Conservation (phyloP, 306 rosid species). For the Sophora flavescens region DNA sequence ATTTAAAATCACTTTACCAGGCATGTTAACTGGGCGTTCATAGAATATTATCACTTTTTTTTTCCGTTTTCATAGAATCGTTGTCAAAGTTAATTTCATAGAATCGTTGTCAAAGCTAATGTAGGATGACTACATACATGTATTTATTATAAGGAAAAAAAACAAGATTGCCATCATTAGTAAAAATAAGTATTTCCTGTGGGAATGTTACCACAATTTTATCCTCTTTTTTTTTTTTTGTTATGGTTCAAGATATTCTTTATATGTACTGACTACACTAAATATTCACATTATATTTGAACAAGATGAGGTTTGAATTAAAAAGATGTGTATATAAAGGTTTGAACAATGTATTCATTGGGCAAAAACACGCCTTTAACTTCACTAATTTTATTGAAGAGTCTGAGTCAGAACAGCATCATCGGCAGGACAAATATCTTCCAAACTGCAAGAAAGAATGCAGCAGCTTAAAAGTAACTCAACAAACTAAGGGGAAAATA, state of each 20-base stretch:
- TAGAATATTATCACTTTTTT: not conserved
- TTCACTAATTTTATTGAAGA: not conserved
- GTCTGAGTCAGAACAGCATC: conserved; percentile 35
- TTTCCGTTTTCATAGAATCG: not conserved
- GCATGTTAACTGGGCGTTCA: too few relatives aligned
- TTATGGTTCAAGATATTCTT: not conserved
- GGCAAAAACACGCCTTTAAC: conserved; percentile 9
- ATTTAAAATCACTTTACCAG: too few relatives aligned
- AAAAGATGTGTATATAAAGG: not conserved
- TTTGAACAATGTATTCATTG: not conserved
- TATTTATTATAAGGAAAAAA: not conserved
- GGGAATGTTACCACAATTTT: not conserved
- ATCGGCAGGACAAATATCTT: conserved; percentile 74
- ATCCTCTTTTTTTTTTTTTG: not conserved
- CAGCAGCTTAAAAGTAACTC: conserved; percentile 4
- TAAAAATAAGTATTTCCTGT: not conserved
- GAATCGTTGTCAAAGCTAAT: not conserved
- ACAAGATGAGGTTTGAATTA: not conserved
- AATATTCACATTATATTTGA: not conserved
- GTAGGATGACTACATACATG: not conserved
- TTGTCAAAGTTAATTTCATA: too few relatives aligned
- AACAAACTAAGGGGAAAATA: not conserved
- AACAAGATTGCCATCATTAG: not conserved
- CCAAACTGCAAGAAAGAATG: conserved; percentile 67
- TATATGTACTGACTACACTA: not conserved